A percentile compares a stretch with the other conserved stretches of the same genome.
phyloP scores from a whole-genome alignment of 148 eudicot genomes.

The Oxyria digyna region DNA sequence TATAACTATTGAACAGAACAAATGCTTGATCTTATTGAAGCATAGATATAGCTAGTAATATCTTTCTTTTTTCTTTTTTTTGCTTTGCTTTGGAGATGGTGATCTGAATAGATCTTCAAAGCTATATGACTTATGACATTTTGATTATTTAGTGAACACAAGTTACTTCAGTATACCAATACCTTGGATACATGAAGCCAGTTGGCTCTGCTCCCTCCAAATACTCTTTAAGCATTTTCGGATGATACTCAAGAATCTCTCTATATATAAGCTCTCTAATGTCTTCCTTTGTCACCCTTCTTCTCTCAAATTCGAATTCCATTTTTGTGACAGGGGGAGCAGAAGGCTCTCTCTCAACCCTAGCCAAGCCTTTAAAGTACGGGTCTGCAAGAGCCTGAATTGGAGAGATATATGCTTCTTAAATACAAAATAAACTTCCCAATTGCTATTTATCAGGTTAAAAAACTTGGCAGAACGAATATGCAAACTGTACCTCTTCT shows the following conservation, averaged over 20 bases:
- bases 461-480: not conserved
- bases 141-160: not conserved
- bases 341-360: constrained; percentile 93
- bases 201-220: constrained; percentile 81
- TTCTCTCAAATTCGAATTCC: constrained; percentile 97
- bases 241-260: constrained; percentile 96
- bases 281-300: constrained; percentile 83
- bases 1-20: not conserved
- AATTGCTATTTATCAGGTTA: not conserved
- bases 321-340: constrained; percentile 87
- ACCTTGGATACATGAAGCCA: constrained; percentile 97
- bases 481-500: constrained; percentile 52
- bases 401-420: constrained; percentile 5
- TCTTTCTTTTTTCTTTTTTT: not conserved
- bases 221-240: constrained; percentile 77
- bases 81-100: not conserved
- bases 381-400: constrained; percentile 97
- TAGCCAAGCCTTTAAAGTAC: constrained; percentile 65
- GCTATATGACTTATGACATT: not conserved
- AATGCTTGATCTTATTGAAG: not conserved
- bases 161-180: constrained; percentile 4
- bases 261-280: constrained; percentile 84
- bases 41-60: not conserved
- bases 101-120: not conserved
- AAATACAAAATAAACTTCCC: not conserved